Base-by-base conservation (phyloP, 140 eudicot species). In the Anethum foeniculum region DNA sequence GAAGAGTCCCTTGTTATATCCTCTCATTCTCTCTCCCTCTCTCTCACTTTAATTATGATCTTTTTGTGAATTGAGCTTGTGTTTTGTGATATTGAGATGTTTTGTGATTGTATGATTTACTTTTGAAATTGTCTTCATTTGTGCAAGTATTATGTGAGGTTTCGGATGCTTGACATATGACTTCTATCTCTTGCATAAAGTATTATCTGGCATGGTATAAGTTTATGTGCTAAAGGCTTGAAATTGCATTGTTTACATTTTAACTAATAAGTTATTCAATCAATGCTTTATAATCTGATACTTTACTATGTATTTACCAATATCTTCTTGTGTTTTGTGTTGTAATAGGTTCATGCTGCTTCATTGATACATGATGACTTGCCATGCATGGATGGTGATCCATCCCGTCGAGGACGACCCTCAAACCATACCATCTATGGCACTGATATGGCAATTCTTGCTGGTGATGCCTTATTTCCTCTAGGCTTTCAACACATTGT, bases 401-500 rank as follows among this genome's bases (percentile, higher is more conserved):
- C 93, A 46, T 88, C 93, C 18, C 93, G 98, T 58, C 86, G 98
- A 13, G 98, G 97, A 51, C 82, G 87, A 43, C 97, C 98, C 80
- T 91, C 98, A 7, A 94, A 92, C 91, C 98, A 94, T 91, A 90
- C 96, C 1, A 83, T 90, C 47, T 94, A 77, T 36, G 98, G 98
- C 23, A 86, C 87, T 71, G 97, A 92, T 85, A 92, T 92, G 97
- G 97, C 97, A 34, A 90, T 92, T 68, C 86, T 92, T 30, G 97
- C 97, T 23, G 97, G 97, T 27, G 97, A 92, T 56, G 97, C 97
- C 18, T 84, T 92, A 72, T 94, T 94, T 87, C 98, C 98, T 13
- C 90, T 94, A 2, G 98, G 98, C 15, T 94, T 94, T 81, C 94
- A 90, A 79, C 98, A 94, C 89, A 94, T 94, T 12, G 97, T 92